Conservation (phyloP, 2,329 filamentous ascomycete genomes). For the Ascochyta pisi region DNA sequence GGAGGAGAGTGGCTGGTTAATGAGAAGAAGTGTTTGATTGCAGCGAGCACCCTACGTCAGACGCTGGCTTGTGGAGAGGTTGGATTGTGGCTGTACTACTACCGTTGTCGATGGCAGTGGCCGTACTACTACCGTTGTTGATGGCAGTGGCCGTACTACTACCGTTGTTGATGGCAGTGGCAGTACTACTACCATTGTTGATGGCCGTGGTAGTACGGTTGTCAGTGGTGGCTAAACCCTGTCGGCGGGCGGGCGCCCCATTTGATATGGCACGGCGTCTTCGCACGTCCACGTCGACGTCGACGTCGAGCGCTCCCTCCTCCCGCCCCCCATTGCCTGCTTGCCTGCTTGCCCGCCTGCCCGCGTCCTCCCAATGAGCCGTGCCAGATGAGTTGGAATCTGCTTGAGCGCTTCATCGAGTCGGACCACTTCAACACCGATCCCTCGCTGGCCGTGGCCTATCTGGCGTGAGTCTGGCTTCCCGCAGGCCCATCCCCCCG, state of each 20-base stretch:
- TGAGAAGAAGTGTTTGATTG: not conserved
- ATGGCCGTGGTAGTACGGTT: too few species aligned
- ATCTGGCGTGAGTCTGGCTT: slow-evolving; percentile 74
- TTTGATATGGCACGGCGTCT: slow-evolving; percentile 15
- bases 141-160: too few species aligned
- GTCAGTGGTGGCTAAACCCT: slow-evolving; percentile 4
- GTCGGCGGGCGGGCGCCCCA: slow-evolving; percentile 1
- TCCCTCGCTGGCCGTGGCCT: slow-evolving; percentile 86
- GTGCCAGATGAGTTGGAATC: slow-evolving; percentile 71
- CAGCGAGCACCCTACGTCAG: not conserved
- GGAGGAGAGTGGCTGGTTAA: not conserved
- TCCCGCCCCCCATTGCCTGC: not conserved
- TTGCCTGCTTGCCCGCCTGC: too few species aligned
- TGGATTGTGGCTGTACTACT: too few species aligned
- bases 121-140: too few species aligned
- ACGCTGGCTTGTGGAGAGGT: not conserved
- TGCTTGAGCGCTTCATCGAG: slow-evolving; percentile 89
- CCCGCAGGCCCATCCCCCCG: not conserved
- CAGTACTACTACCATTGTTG: too few species aligned
- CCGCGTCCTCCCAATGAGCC: slow-evolving; percentile 42
- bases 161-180: too few species aligned
- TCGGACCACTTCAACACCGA: slow-evolving; percentile 93
- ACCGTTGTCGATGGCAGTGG: too few species aligned
- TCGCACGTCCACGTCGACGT: not conserved
- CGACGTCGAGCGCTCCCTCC: not conserved